phyloP scores from a whole-genome alignment of 371 early-diverging fungal genomes.

The Haplosporangium sp. region DNA sequence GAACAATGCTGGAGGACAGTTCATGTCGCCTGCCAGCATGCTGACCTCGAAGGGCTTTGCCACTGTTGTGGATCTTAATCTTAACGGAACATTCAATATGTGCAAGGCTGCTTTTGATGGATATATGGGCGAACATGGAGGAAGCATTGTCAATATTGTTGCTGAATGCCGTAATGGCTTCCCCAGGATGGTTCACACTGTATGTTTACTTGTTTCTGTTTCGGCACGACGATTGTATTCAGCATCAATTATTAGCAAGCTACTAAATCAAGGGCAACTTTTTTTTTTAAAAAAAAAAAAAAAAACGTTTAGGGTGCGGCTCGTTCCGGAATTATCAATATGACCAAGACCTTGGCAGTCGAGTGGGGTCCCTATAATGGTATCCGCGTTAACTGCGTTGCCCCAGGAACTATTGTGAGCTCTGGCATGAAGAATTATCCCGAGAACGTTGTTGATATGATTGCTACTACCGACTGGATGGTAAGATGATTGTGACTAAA shows the following conservation, averaged over 20 bases:
- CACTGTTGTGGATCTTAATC: slow-evolving; percentile 65
- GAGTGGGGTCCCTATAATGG: slow-evolving; percentile 65
- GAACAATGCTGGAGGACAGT: slow-evolving; percentile 69
- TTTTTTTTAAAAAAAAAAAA: neutral
- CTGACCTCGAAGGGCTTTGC: slow-evolving; percentile 60
- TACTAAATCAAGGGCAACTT: neutral
- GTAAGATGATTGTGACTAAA: slow-evolving; percentile 18
- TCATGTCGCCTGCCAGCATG: slow-evolving; percentile 56
- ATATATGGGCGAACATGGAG: slow-evolving; percentile 62
- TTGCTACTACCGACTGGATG: slow-evolving; percentile 43
- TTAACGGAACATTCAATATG: slow-evolving; percentile 65
- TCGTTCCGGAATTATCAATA: slow-evolving; percentile 53
- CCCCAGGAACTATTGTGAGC: slow-evolving; percentile 67
- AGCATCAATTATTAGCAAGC: neutral
- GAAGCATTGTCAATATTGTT: slow-evolving; percentile 62
- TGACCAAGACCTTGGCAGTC: slow-evolving; percentile 63
- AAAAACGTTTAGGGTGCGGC: slow-evolving; percentile 35
- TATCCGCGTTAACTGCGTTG: slow-evolving; percentile 67
- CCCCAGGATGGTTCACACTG: slow-evolving; percentile 55
- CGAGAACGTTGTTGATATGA: slow-evolving; percentile 45
- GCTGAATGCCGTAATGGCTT: slow-evolving; percentile 64
- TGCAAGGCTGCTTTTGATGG: slow-evolving; percentile 55
- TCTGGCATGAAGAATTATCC: slow-evolving; percentile 67
- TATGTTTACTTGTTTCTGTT: slow-evolving; percentile 12
- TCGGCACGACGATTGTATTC: neutral